phyloP scores from a whole-genome alignment of 345 rosid species.

The Arabis alpina region DNA sequence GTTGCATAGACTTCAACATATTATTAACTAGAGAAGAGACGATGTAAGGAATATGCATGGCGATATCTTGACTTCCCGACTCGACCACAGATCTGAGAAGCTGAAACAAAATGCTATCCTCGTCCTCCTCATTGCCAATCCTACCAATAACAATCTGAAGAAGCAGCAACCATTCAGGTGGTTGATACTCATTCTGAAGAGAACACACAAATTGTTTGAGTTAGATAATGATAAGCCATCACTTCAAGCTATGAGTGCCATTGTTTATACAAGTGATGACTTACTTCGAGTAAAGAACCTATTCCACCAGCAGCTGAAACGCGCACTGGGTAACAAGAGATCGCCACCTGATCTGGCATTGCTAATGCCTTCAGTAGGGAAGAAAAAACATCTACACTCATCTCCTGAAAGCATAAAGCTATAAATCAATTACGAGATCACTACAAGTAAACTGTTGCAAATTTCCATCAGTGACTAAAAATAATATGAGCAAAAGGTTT shows the following conservation, averaged over 20 bases:
- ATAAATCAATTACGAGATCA: conserved; percentile 19
- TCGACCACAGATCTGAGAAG: conserved; percentile 74
- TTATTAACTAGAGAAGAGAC: conserved; percentile 59
- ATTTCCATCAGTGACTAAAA: background rate
- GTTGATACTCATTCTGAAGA: conserved; percentile 73
- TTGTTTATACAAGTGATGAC: conserved; percentile 27
- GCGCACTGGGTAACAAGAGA: conserved; percentile 76
- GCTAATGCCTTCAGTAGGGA: conserved; percentile 74
- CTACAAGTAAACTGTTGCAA: background rate
- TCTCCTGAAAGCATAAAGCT: conserved; percentile 55
- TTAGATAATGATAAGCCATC: conserved; percentile 31
- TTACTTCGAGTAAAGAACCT: conserved; percentile 70
- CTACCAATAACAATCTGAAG: conserved; percentile 70
- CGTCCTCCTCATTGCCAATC: conserved; percentile 72
- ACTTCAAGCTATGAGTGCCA: conserved; percentile 16
- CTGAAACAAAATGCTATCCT: conserved; percentile 63
- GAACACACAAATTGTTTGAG: conserved; percentile 28
- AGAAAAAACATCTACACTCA: conserved; percentile 69
- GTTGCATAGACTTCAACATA: conserved; percentile 55
- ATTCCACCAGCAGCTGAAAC: conserved; percentile 85
- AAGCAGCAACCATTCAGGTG: conserved; percentile 81
- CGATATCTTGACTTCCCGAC: conserved; percentile 60
- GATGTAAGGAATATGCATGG: conserved; percentile 68
- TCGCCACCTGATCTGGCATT: conserved; percentile 58
- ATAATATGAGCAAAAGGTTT: background rate